Percentiles rank a stretch among this genome's conserved stretches.
Conservation (phyloP, 2,329 filamentous ascomycete genomes). For the Lasiodiplodia hormozganensis region DNA sequence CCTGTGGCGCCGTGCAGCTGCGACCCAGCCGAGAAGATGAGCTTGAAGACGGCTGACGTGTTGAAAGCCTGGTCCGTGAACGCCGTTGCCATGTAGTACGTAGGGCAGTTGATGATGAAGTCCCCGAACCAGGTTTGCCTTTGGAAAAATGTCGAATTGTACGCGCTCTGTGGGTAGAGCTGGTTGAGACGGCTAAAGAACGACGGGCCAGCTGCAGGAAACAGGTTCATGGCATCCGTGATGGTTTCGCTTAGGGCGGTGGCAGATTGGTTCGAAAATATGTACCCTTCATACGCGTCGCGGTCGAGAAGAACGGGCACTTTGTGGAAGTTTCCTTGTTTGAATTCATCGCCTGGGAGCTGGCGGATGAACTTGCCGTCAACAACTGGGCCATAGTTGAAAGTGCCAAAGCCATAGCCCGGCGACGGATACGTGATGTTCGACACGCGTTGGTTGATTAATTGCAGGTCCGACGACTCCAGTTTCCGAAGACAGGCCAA, state of each 20-base stretch:
- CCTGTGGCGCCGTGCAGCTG: constrained; percentile 42
- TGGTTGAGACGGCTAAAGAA: constrained; percentile 51
- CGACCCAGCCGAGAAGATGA: constrained; percentile 45
- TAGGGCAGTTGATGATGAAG: constrained; percentile 52
- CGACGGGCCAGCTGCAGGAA: constrained; percentile 43
- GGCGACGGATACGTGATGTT: constrained; percentile 28
- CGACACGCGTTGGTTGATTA: constrained; percentile 41
- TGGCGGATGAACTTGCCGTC: constrained; percentile 49
- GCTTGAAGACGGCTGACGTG: constrained; percentile 39
- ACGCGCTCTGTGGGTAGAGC: constrained; percentile 44
- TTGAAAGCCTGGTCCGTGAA: constrained; percentile 31
- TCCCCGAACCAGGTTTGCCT: constrained; percentile 51
- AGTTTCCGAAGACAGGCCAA: constrained; percentile 41
- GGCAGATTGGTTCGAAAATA: constrained; percentile 42
- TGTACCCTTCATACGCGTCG: constrained; percentile 49
- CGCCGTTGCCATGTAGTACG: constrained; percentile 49
- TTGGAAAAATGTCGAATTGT: constrained; percentile 48
- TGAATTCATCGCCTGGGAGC: constrained; percentile 43
- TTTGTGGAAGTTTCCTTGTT: constrained; percentile 42
- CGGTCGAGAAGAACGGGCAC: constrained; percentile 46
- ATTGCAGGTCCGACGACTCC: constrained; percentile 40
- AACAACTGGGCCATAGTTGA: constrained; percentile 50
- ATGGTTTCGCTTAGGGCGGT: constrained; percentile 39
- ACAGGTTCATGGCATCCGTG: constrained; percentile 41
- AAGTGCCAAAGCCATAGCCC: constrained; percentile 44